Percentiles rank a stretch among this genome's conserved stretches.
Evolutionary conservation across 176 grass and related monocot species (phyloP).

Genomic region (Echinochloa phyllopogon): DNA sequence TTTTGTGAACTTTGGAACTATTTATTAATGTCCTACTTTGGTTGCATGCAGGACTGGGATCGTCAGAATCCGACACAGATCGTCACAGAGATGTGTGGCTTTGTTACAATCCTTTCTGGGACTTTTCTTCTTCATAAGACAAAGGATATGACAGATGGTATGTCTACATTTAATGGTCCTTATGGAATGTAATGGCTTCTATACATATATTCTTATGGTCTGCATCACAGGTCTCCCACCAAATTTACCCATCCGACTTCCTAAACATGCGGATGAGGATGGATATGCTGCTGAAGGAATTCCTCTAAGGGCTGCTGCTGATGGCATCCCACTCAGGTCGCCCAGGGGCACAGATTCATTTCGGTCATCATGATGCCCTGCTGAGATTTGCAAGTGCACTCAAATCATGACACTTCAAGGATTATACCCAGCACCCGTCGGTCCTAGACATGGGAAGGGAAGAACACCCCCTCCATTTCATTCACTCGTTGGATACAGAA

Average conservation of each 20-base stretch:
- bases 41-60: slow-evolving; percentile 87
- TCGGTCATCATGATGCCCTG: slow-evolving; percentile 40
- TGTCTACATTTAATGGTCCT: slow-evolving; percentile 10
- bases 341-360: slow-evolving; percentile 61
- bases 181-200: slow-evolving; percentile 14
- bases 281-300: slow-evolving; percentile 65
- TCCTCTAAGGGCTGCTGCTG: slow-evolving; percentile 76
- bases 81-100: slow-evolving; percentile 97
- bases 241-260: slow-evolving; percentile 55
- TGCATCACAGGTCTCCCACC: slow-evolving; percentile 50
- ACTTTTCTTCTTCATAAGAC: slow-evolving; percentile 99
- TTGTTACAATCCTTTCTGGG: slow-evolving; percentile 96
- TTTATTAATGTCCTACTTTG: slow-evolving; percentile 18
- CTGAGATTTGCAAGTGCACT: slow-evolving; percentile 12
- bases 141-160: slow-evolving; percentile 93
- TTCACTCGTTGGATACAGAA: slow-evolving; percentile 45
- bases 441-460: slow-evolving; percentile 34
- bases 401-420: slow-evolving; percentile 17
- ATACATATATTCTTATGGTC: slow-evolving; percentile 28
- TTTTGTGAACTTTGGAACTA: background rate
- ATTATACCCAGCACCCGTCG: background rate
- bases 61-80: slow-evolving; percentile 89
- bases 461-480: slow-evolving; percentile 34
- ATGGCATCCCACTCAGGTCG: slow-evolving; percentile 83
- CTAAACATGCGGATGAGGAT: slow-evolving; percentile 73